Evolutionary conservation across 106 monocot genomes (phyloP), one percentile per base, ranked within the genome.

Genomic region (Xerophyta viscosa): DNA sequence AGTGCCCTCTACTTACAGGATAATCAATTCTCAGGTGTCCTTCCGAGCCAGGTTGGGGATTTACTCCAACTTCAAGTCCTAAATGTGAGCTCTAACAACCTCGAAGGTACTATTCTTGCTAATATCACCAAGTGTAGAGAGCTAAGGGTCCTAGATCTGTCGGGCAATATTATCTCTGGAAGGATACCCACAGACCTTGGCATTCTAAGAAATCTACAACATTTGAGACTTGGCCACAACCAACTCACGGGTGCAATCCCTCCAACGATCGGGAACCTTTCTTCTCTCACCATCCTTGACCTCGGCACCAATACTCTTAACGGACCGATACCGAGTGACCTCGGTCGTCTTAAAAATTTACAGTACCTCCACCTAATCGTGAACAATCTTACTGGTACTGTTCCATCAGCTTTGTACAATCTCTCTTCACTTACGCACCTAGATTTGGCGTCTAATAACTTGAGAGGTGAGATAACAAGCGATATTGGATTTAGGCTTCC

Each of bases 391-490:
- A 61, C 31, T 5, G 73, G 73, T 0, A 50, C 48, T 0, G 61
- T 74, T 29, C 73, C 73, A 2, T 8, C 46, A 36, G 43, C 67
- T 21, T 24, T 74, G 6, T 74, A 67, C 61, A 74, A 74, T 47
- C 15, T 74, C 8, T 61, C 73, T 9, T 61, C 67, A 0, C 62
- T 74, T 10, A 18, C 3, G 10, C 19, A 9, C 26, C 67, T 74
- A 9, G 46, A 37, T 27, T 9, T 74, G 5, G 67, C 73, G 14
- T 61, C 66, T 0, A 74, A 74, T 26, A 29, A 56, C 21, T 23
- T 74, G 45, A 23, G 37, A n/a, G 73, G 73, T 19, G 62, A 67
- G 39, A 22, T 74, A 8, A 66, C 73, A 19, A 10, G 24, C 21
- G 60, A 74, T 24, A 20, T 74, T 14, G 73, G 73, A 0, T 66